phyloP scores from a whole-genome alignment of 1,139 yeast species.

The Pneumocystis sp. region DNA sequence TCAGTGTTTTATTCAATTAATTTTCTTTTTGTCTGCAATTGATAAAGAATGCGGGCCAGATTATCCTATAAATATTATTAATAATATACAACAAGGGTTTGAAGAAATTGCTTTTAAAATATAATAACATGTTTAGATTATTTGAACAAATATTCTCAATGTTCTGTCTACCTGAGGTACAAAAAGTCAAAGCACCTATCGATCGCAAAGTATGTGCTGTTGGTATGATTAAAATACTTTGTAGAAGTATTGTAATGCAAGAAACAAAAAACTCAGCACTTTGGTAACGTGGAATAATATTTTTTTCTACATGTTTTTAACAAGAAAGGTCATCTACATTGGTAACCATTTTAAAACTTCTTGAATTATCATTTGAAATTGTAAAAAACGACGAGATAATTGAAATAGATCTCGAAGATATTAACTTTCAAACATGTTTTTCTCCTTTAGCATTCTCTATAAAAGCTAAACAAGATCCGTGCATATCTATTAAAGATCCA shows the following conservation, averaged over 20 bases:
- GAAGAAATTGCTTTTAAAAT: not conserved
- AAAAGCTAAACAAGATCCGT: slow-evolving; percentile 52
- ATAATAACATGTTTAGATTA: slow-evolving; percentile 29
- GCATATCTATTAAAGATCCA: slow-evolving; percentile 33
- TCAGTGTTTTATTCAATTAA: slow-evolving; percentile 41
- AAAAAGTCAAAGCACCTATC: slow-evolving; percentile 46
- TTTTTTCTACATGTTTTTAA: not conserved
- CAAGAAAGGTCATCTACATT: slow-evolving; percentile 14
- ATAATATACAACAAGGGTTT: slow-evolving; percentile 37
- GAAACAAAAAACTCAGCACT: slow-evolving; percentile 10
- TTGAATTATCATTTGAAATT: slow-evolving; percentile 11
- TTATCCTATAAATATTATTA: slow-evolving; percentile 43
- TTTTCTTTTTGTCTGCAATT: slow-evolving; percentile 47
- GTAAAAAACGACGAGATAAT: slow-evolving; percentile 15
- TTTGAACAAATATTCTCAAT: slow-evolving; percentile 50
- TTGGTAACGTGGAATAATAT: slow-evolving; percentile 5
- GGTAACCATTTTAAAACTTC: slow-evolving; percentile 29
- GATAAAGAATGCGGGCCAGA: slow-evolving; percentile 31
- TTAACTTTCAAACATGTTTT: slow-evolving; percentile 72
- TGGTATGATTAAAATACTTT: slow-evolving; percentile 53
- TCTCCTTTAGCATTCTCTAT: slow-evolving; percentile 57
- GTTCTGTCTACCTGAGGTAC: slow-evolving; percentile 54
- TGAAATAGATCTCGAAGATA: slow-evolving; percentile 32
- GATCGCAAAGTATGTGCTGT: slow-evolving; percentile 65
- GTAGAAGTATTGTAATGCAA: slow-evolving; percentile 24